Percentiles rank a stretch among this genome's conserved stretches.
These are phyloP conservation scores for Usnea hakonensis DNA, from an alignment of 495 filamentous ascomycete species.

Conservation along the genomic window DNA sequence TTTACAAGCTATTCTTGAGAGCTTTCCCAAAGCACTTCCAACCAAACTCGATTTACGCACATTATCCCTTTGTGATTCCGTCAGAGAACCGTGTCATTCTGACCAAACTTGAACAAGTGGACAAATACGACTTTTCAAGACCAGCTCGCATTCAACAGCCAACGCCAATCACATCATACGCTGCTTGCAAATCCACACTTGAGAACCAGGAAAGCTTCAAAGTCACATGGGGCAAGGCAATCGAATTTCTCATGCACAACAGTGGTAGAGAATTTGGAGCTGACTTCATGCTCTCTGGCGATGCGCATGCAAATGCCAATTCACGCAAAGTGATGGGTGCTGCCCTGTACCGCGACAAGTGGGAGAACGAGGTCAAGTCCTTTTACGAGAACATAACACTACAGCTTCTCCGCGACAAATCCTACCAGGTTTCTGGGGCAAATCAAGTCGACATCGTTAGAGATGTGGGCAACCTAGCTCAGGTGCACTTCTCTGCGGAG, in stretches of 20 bases:
- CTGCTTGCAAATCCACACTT: constrained; percentile 42
- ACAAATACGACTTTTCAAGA: constrained; percentile 46
- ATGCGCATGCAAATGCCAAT: constrained; percentile 37
- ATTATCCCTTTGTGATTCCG: constrained; percentile 54
- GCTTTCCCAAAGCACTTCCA: constrained; percentile 54
- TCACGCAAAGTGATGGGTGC: constrained; percentile 42
- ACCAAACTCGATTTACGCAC: constrained; percentile 49
- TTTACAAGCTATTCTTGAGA: constrained; percentile 53
- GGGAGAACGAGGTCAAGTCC: constrained; percentile 41
- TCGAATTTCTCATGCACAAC: constrained; percentile 42
- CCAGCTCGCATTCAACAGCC: constrained; percentile 33
- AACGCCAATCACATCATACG: constrained; percentile 42
- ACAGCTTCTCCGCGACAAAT: constrained; percentile 42
- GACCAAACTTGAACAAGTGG: constrained; percentile 33
- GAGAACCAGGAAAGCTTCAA: constrained; percentile 45
- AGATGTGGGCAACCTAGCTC: constrained; percentile 54
- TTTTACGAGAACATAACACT: constrained; percentile 49
- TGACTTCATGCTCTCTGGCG: constrained; percentile 50
- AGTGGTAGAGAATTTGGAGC: constrained; percentile 36
- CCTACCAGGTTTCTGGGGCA: constrained; percentile 42
- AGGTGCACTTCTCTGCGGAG: constrained; percentile 52
- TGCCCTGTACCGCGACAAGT: constrained; percentile 44
- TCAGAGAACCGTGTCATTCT: constrained; percentile 47
- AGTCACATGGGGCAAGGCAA: constrained; percentile 48
- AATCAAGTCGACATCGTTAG: constrained; percentile 58